Evolutionary conservation across 129 eudicot species (phyloP), one percentile per base, ranked within the genome.

Genomic region (Flaveria ramosissima): DNA sequence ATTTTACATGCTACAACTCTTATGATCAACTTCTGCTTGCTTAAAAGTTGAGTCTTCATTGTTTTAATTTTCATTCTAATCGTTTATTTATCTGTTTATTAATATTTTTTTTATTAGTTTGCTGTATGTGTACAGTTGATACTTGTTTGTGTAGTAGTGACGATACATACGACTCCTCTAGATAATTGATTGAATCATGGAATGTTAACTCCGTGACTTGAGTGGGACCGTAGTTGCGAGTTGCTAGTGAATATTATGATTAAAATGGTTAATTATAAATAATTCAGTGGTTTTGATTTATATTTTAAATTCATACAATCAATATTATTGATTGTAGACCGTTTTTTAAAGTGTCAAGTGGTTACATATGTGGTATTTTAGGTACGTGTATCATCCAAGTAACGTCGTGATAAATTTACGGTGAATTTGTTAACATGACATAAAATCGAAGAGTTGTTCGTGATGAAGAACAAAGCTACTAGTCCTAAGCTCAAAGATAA

Each of bases 1-100:
- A 42, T 41, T 71, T 62, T 77, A 67, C 27, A 57, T 72, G 16
- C 45, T 50, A 50, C 62, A 56, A 51, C 45, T 27, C 30, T 65
- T 70, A 39, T 45, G 48, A 45, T 45, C 48, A 11, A 46, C 8
- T 15, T 53, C 8, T 67, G 39, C 55, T 45, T 67, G 51, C 76
- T 73, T 26, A 3, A 61, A 26, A 27, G 9, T 61, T 73, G 41
- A 57, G 66, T 56, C 24, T 16, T 9, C 47, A 23, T 9, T 51
- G 26, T 19, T 9, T 43, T 63, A 12, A 1, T 21, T 48, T 20
- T 20, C 7, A n/a, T n/a, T n/a, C 9, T 30, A 7, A 52, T 19
- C 1, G 17, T 2, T 27, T 8, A 19, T 57, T 21, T 21, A 20
- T 48, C 2, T 48, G 17, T 11, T 11, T 14, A 48, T 48, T 48